Base-by-base conservation (phyloP, 2,329 filamentous ascomycete species). In the Akanthomyces lecanii region DNA sequence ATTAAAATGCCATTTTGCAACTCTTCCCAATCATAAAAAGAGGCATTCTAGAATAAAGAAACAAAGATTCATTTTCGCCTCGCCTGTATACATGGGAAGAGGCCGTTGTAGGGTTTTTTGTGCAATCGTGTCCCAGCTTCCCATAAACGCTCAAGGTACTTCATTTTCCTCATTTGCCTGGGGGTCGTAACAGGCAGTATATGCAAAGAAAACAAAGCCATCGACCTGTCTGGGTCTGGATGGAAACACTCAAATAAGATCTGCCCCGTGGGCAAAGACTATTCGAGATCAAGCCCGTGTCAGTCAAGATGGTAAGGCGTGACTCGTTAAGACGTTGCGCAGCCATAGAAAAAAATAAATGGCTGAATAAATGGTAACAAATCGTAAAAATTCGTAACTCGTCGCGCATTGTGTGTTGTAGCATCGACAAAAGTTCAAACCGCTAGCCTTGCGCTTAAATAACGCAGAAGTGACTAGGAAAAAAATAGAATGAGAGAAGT, bases 181-280 rank as follows among this genome's bases (percentile, higher is more conserved):
- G 69, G 68, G 67, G 66, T 74, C 74, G 69, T 76, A 72, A 76
- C 74, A 76, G 74, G 74, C 68, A 57, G 40, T 62, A 52, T 40
- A 61, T 52, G 33, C 50, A 21, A 56, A 18, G 28, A 33, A 52
- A 25, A 44, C 11, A 21, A 45, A 21, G 4, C 28, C 38, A 6
- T 53, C 36, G 28, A 53, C 6, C 10, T 7, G 23, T 38, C 30
- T 18, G 42, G 56, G 70, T 67, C 68, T 69, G 68, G 70, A 67
- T 67, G 66, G 63, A 66, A 68, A 66, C 63, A 40, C 67, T 68
- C 64, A 66, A 65, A 55, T 47, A 67, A 67, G 52, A 33, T 36
- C 12, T 61, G 48, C 38, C 48, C 8, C 28, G 38, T 18, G 58
- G 10, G 48, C 18, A 23, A 21, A 53, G 48, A 28, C 50, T 52